Evolutionary conservation across 2,329 filamentous ascomycete genomes (phyloP).

Genomic region (Ascochyta clinopodiicola): DNA sequence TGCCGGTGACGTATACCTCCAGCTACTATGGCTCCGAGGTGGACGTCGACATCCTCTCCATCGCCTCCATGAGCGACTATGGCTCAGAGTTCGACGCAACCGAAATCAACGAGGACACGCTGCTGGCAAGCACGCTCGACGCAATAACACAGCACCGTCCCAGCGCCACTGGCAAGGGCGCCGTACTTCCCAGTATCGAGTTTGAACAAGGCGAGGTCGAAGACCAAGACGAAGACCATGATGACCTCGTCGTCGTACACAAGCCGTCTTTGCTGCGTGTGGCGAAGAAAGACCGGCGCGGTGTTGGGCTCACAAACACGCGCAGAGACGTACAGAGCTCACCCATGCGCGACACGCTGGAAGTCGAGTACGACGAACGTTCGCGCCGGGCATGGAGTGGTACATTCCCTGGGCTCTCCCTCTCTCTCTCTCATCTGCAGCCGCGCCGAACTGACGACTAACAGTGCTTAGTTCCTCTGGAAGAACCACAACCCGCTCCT

Average conservation of each 20-base stretch:
- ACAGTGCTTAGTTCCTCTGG: slow-evolving; percentile 47
- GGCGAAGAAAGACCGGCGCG: slow-evolving; percentile 16
- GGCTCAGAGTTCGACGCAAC: slow-evolving; percentile 64
- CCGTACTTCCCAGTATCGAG: slow-evolving; percentile 29
- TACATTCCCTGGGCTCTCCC: slow-evolving; percentile 21
- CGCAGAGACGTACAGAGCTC: slow-evolving; percentile 24
- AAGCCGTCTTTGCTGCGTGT: slow-evolving; percentile 29
- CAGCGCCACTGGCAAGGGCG: slow-evolving; percentile 10
- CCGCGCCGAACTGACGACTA: slow-evolving; percentile 45
- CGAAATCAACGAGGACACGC: slow-evolving; percentile 9
- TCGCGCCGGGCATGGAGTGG: slow-evolving; percentile 47
- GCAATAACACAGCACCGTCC: slow-evolving; percentile 3
- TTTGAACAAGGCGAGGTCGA: slow-evolving; percentile 29
- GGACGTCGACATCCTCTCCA: slow-evolving; percentile 56
- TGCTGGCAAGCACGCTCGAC: slow-evolving; percentile 24
- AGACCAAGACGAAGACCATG: slow-evolving; percentile 30
- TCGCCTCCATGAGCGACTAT: slow-evolving; percentile 62
- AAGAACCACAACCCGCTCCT: slow-evolving; percentile 22
- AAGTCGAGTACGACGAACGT: slow-evolving; percentile 52
- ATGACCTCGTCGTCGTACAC: slow-evolving; percentile 55
- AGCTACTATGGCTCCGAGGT: slow-evolving; percentile 70
- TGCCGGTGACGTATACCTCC: slow-evolving; percentile 16
- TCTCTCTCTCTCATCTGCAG: neutral
- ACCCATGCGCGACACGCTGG: slow-evolving; percentile 40
- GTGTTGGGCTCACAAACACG: neutral